These are phyloP conservation scores for Akanthomyces uredinophilus DNA, from an alignment of 2,329 filamentous ascomycete genomes.

Conservation along the genomic window DNA sequence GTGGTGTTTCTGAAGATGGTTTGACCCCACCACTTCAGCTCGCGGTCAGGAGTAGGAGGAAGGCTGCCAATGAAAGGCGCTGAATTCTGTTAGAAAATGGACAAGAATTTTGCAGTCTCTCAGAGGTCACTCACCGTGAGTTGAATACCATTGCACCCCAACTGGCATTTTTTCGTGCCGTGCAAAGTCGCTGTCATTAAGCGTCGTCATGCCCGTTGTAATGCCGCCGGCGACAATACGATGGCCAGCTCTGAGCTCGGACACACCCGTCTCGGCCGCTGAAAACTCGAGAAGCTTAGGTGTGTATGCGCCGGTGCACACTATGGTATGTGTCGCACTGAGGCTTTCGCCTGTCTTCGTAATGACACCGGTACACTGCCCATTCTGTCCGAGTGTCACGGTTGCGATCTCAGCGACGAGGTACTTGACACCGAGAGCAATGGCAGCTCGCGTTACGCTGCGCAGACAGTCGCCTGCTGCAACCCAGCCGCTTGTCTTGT, in stretches of 20 bases:
- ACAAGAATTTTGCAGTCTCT: background rate
- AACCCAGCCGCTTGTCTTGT: constrained; percentile 58
- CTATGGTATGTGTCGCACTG: constrained; percentile 45
- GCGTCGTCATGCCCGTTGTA: constrained; percentile 51
- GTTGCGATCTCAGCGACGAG: constrained; percentile 46
- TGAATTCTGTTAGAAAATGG: constrained; percentile 28
- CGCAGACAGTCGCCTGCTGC: constrained; percentile 55
- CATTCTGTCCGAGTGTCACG: constrained; percentile 40
- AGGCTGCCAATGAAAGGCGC: constrained; percentile 54
- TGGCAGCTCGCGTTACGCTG: constrained; percentile 46
- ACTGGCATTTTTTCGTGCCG: constrained; percentile 46
- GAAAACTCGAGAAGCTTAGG: constrained; percentile 49
- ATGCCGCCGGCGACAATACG: constrained; percentile 56
- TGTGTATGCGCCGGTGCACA: constrained; percentile 56
- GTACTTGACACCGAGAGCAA: constrained; percentile 56
- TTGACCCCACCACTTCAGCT: constrained; percentile 58
- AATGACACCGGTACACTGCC: constrained; percentile 44
- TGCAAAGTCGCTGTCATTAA: constrained; percentile 42
- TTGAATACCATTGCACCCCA: constrained; percentile 37
- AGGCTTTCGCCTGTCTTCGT: constrained; percentile 40
- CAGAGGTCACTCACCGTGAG: constrained; percentile 23
- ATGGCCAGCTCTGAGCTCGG: constrained; percentile 45
- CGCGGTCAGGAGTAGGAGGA: constrained; percentile 45
- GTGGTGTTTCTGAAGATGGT: constrained; percentile 54
- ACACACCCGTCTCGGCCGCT: constrained; percentile 40